Percentiles rank a stretch among this genome's conserved stretches.
Conservation (phyloP, 164 flowering plant genomes). For the Chimonanthus salicifolius region DNA sequence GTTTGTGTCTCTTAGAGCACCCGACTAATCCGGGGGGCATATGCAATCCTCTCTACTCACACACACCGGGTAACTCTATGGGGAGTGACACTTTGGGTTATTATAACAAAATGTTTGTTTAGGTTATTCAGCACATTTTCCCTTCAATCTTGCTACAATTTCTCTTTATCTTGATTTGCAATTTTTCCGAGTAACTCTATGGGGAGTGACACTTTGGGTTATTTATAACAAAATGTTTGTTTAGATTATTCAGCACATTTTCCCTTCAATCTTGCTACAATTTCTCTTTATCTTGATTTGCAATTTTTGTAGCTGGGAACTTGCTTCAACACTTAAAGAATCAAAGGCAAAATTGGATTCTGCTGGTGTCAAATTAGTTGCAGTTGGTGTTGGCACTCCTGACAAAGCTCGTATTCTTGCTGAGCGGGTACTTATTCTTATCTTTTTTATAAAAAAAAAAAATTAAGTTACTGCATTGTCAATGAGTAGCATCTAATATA, state of each 20-base stretch:
- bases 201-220: no score
- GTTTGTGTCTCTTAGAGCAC: no score
- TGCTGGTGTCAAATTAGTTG: constrained; percentile 83
- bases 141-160: not conserved
- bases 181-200: no score
- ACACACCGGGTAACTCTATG: no score
- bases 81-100: no score
- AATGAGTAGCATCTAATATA: not conserved
- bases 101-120: no score
- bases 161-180: constrained; percentile 2
- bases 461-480: not conserved
- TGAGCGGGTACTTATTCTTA: constrained; percentile 43
- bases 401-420: constrained; percentile 82
- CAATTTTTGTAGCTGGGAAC: constrained; percentile 66
- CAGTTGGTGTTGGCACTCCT: constrained; percentile 87
- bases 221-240: no score
- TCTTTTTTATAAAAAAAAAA: not conserved
- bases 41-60: no score
- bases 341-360: constrained; percentile 56
- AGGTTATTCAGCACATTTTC: not conserved
- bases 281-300: constrained; percentile 2
- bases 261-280: not conserved
- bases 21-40: no score
- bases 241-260: not conserved
- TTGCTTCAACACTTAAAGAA: constrained; percentile 71